These are phyloP conservation scores for Elaeagnus macrophylla DNA, from an alignment of 306 rosid genomes.

Conservation along the genomic window DNA sequence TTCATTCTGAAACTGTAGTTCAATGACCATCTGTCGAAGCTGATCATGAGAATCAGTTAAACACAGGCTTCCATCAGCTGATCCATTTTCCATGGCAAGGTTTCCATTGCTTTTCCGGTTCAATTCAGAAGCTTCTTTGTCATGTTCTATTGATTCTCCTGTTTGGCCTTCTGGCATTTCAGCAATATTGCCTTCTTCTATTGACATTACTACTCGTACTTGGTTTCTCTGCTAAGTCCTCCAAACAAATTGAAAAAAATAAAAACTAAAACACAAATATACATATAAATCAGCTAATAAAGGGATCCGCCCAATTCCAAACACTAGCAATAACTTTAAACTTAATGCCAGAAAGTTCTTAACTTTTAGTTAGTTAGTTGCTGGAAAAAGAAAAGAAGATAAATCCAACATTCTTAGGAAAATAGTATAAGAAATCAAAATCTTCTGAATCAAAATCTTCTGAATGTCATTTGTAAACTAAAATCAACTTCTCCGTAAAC, in stretches of 20 bases:
- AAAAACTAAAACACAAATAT: neutral
- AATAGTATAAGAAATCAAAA: too few species aligned
- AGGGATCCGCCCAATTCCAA: neutral
- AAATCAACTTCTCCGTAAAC: too few species aligned
- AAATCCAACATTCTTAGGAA: too few species aligned
- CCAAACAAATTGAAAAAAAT: neutral
- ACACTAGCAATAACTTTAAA: too few species aligned
- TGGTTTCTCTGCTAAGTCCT: neutral
- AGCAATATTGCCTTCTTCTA: conserved; percentile 30
- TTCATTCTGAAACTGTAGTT: conserved; percentile 67
- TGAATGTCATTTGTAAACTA: too few species aligned
- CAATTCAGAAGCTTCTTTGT: conserved; percentile 18
- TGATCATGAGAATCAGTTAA: conserved; percentile 41
- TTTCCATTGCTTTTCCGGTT: conserved; percentile 28
- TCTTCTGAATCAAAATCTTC: too few species aligned
- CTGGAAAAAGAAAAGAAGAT: too few species aligned
- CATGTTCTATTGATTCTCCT: conserved; percentile 28
- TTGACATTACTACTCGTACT: conserved; percentile 21
- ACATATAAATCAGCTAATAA: neutral
- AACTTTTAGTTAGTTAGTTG: too few species aligned
- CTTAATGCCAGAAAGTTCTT: too few species aligned
- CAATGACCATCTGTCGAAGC: conserved; percentile 59
- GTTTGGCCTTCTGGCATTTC: conserved; percentile 23
- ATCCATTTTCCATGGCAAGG: conserved; percentile 30
- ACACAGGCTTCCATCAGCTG: conserved; percentile 24